These are phyloP conservation scores for Acacia concinna DNA, from an alignment of 331 rosid species.

Conservation along the genomic window DNA sequence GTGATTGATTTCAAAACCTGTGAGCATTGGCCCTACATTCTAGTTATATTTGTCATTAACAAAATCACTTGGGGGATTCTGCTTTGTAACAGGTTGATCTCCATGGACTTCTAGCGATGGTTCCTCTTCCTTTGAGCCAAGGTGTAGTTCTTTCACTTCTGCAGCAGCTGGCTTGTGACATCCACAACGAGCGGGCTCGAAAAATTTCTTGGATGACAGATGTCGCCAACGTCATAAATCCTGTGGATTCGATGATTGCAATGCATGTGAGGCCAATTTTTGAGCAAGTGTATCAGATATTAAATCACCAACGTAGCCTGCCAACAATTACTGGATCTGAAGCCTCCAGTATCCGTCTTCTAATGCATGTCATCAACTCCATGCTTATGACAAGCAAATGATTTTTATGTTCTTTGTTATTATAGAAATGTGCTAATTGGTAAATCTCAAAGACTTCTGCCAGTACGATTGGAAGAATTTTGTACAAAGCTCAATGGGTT, in stretches of 20 bases:
- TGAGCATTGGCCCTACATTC: neutral
- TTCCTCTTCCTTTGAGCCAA: slow-evolving; percentile 87
- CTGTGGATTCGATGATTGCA: slow-evolving; percentile 62
- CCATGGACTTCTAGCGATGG: slow-evolving; percentile 57
- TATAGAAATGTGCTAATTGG: slow-evolving; percentile 31
- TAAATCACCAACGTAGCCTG: slow-evolving; percentile 83
- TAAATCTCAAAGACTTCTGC: slow-evolving; percentile 25
- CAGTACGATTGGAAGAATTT: slow-evolving; percentile 37
- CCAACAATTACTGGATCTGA: slow-evolving; percentile 56
- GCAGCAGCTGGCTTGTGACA: slow-evolving; percentile 92
- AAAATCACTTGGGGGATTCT: slow-evolving; percentile 1
- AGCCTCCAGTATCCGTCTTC: slow-evolving; percentile 61
- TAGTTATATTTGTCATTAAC: slow-evolving; percentile 1
- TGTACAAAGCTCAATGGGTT: slow-evolving; percentile 43
- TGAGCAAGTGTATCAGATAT: slow-evolving; percentile 89
- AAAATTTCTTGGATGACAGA: slow-evolving; percentile 90
- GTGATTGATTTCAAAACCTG: neutral
- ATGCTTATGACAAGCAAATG: slow-evolving; percentile 86
- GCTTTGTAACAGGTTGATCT: slow-evolving; percentile 69
- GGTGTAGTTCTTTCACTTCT: slow-evolving; percentile 92
- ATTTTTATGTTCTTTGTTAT: slow-evolving; percentile 22
- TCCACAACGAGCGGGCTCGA: slow-evolving; percentile 58
- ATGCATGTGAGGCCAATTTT: slow-evolving; percentile 78
- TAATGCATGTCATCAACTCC: slow-evolving; percentile 91
- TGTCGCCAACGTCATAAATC: slow-evolving; percentile 64